Percentiles rank a stretch among this genome's conserved stretches.
These are phyloP conservation scores for Aspergillus panamensis DNA, from an alignment of 495 filamentous ascomycete genomes.

Conservation along the genomic window DNA sequence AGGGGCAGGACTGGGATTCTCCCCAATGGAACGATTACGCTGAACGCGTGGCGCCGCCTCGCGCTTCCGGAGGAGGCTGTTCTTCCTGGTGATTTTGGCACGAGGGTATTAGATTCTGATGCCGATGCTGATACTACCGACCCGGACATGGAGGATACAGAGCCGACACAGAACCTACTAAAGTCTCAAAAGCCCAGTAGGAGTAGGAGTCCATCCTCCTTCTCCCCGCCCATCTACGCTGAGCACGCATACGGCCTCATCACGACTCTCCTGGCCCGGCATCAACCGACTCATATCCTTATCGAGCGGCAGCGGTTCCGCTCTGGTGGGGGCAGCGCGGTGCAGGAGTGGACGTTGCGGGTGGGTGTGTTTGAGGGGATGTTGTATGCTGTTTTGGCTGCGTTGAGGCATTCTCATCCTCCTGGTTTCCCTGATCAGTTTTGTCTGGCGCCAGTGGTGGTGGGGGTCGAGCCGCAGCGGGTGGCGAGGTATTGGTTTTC, in stretches of 20 bases:
- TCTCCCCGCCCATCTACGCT: slow-evolving; percentile 56
- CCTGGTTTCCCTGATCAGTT: slow-evolving; percentile 13
- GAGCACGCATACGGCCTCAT: slow-evolving; percentile 60
- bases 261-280: slow-evolving; percentile 41
- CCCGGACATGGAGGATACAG: too few species aligned
- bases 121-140: too few species aligned
- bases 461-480: slow-evolving; percentile 39
- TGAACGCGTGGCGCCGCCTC: slow-evolving; percentile 40
- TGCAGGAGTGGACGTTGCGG: slow-evolving; percentile 86
- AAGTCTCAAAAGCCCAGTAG: too few species aligned
- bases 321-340: slow-evolving; percentile 54
- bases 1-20: too few species aligned
- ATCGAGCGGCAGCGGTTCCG: slow-evolving; percentile 92
- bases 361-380: slow-evolving; percentile 91
- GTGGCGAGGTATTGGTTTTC: slow-evolving; percentile 39
- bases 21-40: slow-evolving; percentile 4
- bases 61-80: slow-evolving; percentile 4
- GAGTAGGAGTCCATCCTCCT: too few species aligned
- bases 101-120: too few species aligned
- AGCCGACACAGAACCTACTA: too few species aligned
- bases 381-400: slow-evolving; percentile 71
- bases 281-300: slow-evolving; percentile 66
- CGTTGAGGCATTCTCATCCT: slow-evolving; percentile 35
- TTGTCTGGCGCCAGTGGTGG: slow-evolving; percentile 26
- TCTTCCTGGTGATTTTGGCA: not conserved